phyloP scores from a whole-genome alignment of 2,329 filamentous ascomycete species.

The Talaromyces sp. region DNA sequence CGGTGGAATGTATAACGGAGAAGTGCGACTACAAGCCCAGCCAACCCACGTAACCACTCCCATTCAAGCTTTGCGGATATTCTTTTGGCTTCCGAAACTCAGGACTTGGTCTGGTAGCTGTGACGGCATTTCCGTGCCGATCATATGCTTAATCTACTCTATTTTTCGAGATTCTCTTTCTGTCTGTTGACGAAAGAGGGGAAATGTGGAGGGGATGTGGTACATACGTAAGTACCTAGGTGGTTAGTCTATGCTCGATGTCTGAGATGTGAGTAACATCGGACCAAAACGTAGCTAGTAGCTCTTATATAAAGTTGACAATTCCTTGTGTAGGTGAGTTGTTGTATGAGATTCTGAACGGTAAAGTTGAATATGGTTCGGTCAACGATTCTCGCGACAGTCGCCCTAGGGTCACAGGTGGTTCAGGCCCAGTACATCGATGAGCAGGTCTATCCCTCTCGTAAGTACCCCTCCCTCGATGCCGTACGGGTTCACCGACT shows the following conservation, averaged over 20 bases:
- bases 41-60: neutral
- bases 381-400: neutral
- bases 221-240: neutral
- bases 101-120: neutral
- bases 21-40: no score
- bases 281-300: neutral
- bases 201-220: constrained; percentile 1
- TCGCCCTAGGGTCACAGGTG: neutral
- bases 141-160: neutral
- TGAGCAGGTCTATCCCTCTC: constrained; percentile 14
- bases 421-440: constrained; percentile 8
- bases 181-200: neutral
- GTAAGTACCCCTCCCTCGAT: neutral
- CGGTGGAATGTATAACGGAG: neutral
- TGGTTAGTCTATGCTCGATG: neutral
- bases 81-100: neutral
- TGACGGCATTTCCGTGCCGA: neutral
- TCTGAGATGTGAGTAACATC: neutral
- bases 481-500: neutral
- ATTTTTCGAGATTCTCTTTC: neutral
- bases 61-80: neutral
- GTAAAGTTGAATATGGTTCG: neutral
- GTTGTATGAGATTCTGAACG: neutral
- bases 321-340: neutral
- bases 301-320: neutral